Conservation (phyloP, 1,139 yeast species). For the Yamadazyma sp. region DNA sequence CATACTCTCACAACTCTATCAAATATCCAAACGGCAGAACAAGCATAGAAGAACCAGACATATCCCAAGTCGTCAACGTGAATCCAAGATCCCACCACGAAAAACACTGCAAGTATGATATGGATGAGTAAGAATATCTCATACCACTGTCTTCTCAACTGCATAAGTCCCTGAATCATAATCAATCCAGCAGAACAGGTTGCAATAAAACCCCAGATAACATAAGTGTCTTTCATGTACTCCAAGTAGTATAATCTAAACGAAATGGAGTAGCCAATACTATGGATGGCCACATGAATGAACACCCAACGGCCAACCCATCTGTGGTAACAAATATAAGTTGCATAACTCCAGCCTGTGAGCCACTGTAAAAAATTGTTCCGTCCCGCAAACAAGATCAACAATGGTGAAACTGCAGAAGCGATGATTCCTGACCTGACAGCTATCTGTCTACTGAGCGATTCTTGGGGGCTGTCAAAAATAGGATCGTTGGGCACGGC, state of each 20-base stretch:
- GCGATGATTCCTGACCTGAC: constrained; percentile 37
- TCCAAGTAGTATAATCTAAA: constrained; percentile 9
- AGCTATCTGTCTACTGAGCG: constrained; percentile 28
- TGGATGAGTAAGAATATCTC: constrained; percentile 44
- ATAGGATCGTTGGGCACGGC: constrained; percentile 26
- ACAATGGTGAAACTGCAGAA: constrained; percentile 30
- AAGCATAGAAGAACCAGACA: constrained; percentile 36
- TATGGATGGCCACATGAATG: constrained; percentile 31
- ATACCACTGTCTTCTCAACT: constrained; percentile 42
- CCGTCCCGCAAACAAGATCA: constrained; percentile 44
- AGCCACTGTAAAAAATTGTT: constrained; percentile 44
- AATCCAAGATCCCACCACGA: constrained; percentile 42
- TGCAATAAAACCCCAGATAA: constrained; percentile 34
- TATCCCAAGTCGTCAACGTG: constrained; percentile 44
- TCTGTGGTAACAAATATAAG: constrained; percentile 37
- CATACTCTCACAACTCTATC: constrained; percentile 41
- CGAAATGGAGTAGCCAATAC: constrained; percentile 40
- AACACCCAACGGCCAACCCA: constrained; percentile 38
- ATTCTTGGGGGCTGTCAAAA: constrained; percentile 15
- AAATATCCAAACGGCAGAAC: constrained; percentile 43
- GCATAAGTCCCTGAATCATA: constrained; percentile 37
- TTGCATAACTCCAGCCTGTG: constrained; percentile 38
- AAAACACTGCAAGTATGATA: constrained; percentile 40
- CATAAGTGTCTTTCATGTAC: constrained; percentile 20
- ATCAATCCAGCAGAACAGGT: constrained; percentile 29